phyloP scores from a whole-genome alignment of 768 basidiomycete species.

The Hirschioporus abietinus region DNA sequence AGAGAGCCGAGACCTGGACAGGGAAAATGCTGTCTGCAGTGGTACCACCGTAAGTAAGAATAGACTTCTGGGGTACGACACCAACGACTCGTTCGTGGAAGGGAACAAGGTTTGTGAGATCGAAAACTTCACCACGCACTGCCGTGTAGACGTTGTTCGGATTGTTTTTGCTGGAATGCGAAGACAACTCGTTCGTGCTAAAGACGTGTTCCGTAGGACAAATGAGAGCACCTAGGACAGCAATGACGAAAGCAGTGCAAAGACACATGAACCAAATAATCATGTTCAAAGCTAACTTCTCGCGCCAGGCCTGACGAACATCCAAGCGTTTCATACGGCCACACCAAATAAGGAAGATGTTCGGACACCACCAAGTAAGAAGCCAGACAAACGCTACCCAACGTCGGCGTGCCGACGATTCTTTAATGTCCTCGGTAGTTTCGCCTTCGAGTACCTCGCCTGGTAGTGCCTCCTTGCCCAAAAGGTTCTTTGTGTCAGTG shows the following conservation, averaged over 20 bases:
- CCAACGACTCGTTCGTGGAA: constrained; percentile 64
- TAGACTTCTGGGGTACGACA: constrained; percentile 68
- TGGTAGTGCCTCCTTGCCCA: constrained; percentile 79
- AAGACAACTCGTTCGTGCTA: constrained; percentile 66
- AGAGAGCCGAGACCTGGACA: constrained; percentile 92
- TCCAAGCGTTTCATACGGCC: constrained; percentile 95
- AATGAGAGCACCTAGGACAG: constrained; percentile 79
- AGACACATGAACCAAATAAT: constrained; percentile 93
- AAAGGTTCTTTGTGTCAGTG: constrained; percentile 62
- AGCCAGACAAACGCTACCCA: constrained; percentile 90
- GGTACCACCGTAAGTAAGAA: constrained; percentile 81
- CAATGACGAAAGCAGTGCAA: constrained; percentile 91
- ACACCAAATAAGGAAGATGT: constrained; percentile 55
- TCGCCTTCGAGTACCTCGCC: constrained; percentile 86
- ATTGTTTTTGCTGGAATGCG: constrained; percentile 55
- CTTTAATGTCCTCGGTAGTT: constrained; percentile 82
- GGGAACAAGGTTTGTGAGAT: constrained; percentile 61
- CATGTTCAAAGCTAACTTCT: constrained; percentile 91
- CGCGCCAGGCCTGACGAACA: constrained; percentile 93
- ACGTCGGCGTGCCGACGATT: constrained; percentile 69
- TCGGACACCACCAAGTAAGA: constrained; percentile 90
- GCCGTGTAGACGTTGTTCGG: constrained; percentile 76
- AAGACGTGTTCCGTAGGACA: constrained; percentile 95
- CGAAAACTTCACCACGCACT: constrained; percentile 94
- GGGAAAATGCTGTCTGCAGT: constrained; percentile 81